Evolutionary conservation across 441 rosid species (phyloP).

Genomic region (Adansonia madagascariensis): DNA sequence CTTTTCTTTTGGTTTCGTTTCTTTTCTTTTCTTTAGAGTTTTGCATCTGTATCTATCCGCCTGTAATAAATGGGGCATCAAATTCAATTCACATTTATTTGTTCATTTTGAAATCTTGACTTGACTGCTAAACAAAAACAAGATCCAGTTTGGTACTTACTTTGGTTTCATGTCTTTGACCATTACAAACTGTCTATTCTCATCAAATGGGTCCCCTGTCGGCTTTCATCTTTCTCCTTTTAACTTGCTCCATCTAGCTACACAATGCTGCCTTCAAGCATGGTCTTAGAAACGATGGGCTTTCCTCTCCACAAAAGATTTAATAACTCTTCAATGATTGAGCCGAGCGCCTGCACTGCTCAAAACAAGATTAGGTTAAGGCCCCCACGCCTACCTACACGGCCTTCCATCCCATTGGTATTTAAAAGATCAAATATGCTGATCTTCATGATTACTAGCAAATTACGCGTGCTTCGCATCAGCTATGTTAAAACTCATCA

Average conservation of each 20-base stretch:
- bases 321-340: background rate
- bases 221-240: background rate
- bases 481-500: too few relatives aligned
- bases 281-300: background rate
- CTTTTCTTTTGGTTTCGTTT: conserved; percentile 28
- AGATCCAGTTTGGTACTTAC: conserved; percentile 14
- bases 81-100: background rate
- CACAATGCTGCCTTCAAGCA: background rate
- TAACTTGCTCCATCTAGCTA: background rate
- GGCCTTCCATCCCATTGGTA: background rate
- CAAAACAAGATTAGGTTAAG: background rate
- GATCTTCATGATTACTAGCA: too few relatives aligned
- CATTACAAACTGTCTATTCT: background rate
- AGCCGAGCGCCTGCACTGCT: background rate
- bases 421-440: too few relatives aligned
- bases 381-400: background rate
- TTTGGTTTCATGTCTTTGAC: background rate
- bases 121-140: background rate
- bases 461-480: too few relatives aligned
- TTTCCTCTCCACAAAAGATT: background rate
- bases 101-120: conserved; percentile 18
- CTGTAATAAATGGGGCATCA: conserved; percentile 8
- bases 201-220: conserved; percentile 1
- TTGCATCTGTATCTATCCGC: background rate
- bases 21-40: conserved; percentile 19